Conservation (phyloP, 257 asterid species). For the Prunella vulgaris region DNA sequence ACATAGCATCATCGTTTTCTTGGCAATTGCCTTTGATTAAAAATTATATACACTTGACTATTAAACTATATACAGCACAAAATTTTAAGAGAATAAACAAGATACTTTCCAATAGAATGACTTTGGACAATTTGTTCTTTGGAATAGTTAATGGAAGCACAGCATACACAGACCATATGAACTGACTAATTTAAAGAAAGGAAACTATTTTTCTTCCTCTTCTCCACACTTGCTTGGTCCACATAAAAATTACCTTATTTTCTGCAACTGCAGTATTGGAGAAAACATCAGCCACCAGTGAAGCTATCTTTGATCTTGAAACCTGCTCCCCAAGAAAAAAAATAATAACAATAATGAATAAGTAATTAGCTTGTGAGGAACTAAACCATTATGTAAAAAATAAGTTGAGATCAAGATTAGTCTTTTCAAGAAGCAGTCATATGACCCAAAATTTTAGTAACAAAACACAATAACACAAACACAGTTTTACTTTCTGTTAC, state of each 20-base stretch:
- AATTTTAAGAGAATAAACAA: background rate
- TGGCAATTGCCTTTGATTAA: background rate
- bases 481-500: conserved; percentile 2
- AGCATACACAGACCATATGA: background rate
- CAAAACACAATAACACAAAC: background rate
- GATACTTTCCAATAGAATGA: background rate
- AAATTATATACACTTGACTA: background rate
- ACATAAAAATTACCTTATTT: conserved; percentile 56
- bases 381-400: background rate
- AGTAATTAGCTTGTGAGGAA: conserved; percentile 2
- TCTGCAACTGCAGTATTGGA: conserved; percentile 76
- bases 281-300: conserved; percentile 81
- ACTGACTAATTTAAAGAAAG: background rate
- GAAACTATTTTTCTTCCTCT: background rate
- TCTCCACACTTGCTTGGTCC: background rate
- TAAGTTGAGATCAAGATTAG: background rate
- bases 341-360: background rate
- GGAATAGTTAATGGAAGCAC: background rate
- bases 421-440: background rate
- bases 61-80: background rate
- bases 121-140: background rate
- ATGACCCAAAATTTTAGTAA: background rate
- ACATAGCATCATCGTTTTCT: background rate
- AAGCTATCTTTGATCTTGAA: conserved; percentile 69
- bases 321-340: conserved; percentile 41